A percentile compares a stretch with the other conserved stretches of the same genome.
Conservation (phyloP, 148 eudicot species). For the Camellia granthamiana region DNA sequence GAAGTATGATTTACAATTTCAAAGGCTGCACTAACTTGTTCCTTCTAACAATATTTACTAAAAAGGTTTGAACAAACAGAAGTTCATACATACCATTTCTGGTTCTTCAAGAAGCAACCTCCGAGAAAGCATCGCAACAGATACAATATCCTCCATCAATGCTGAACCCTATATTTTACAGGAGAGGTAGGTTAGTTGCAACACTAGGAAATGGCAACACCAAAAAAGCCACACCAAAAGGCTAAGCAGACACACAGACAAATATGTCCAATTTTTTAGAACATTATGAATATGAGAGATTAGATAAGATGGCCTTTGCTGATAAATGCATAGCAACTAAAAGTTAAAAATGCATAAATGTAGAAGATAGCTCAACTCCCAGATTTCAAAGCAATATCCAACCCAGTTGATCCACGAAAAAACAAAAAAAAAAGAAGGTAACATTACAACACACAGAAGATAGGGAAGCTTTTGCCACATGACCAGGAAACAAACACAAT, state of each 20-base stretch:
- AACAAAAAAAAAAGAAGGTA: not conserved
- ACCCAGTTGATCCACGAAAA: not conserved
- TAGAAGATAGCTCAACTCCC: not conserved
- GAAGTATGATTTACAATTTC: not conserved
- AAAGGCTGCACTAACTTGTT: not conserved
- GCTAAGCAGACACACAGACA: conserved; percentile 10
- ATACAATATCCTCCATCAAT: conserved; percentile 65
- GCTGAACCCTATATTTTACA: conserved; percentile 45
- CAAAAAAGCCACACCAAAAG: not conserved
- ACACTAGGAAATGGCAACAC: conserved; percentile 7
- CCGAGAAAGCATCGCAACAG: conserved; percentile 79
- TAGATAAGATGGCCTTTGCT: not conserved
- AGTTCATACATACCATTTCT: conserved; percentile 43
- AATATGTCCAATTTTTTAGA: conserved; percentile 1
- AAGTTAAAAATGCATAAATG: not conserved
- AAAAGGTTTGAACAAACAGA: not conserved
- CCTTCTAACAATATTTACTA: not conserved
- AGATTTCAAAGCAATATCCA: conserved; percentile 1
- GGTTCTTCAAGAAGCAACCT: conserved; percentile 91
- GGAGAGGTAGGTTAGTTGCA: conserved; percentile 7
- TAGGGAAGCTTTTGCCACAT: not conserved
- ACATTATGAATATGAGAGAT: not conserved
- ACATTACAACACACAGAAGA: not conserved
- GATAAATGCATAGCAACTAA: not conserved
- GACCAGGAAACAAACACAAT: conserved; percentile 11